Evolutionary conservation across 345 rosid genomes (phyloP).

Genomic region (Aethionema arabicum): DNA sequence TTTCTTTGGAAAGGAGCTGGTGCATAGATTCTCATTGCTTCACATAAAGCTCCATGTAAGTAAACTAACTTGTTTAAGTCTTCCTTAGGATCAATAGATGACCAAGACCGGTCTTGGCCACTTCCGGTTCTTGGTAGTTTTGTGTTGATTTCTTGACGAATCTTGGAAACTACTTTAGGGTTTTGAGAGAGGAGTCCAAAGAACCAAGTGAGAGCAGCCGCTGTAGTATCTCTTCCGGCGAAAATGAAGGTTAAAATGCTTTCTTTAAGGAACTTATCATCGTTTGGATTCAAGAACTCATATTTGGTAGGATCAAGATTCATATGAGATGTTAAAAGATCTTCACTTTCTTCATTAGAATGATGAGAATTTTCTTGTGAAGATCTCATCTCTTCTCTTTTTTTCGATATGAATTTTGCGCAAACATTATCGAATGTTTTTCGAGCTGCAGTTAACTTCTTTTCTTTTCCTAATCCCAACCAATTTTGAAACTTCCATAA

Average conservation of each 20-base stretch:
- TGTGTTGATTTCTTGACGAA: slow-evolving; percentile 17
- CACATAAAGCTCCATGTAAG: slow-evolving; percentile 37
- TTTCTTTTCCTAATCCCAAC: slow-evolving; percentile 36
- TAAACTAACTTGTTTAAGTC: slow-evolving; percentile 31
- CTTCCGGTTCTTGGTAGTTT: not conserved
- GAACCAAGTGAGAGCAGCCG: slow-evolving; percentile 41
- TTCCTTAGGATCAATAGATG: not conserved
- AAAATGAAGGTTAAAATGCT: slow-evolving; percentile 35
- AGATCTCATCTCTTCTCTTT: slow-evolving; percentile 28
- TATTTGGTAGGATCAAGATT: slow-evolving; percentile 4
- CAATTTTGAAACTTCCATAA: slow-evolving; percentile 34
- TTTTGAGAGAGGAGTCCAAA: slow-evolving; percentile 43
- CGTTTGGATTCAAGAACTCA: slow-evolving; percentile 1
- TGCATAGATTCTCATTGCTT: slow-evolving; percentile 38
- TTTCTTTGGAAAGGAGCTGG: slow-evolving; percentile 23
- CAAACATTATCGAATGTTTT: not conserved
- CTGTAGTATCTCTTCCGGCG: slow-evolving; percentile 39
- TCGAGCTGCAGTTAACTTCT: slow-evolving; percentile 22
- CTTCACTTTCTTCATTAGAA: slow-evolving; percentile 4
- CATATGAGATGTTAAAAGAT: slow-evolving; percentile 38
- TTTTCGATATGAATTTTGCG: slow-evolving; percentile 19
- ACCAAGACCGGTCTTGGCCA: not conserved
- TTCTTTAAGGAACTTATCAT: slow-evolving; percentile 46
- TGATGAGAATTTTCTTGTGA: not conserved
- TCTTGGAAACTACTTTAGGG: slow-evolving; percentile 34